Evolutionary conservation across 2,329 filamentous ascomycete genomes (phyloP), one percentile per base, ranked within the genome.

Genomic region (Emydomyces testavorans): DNA sequence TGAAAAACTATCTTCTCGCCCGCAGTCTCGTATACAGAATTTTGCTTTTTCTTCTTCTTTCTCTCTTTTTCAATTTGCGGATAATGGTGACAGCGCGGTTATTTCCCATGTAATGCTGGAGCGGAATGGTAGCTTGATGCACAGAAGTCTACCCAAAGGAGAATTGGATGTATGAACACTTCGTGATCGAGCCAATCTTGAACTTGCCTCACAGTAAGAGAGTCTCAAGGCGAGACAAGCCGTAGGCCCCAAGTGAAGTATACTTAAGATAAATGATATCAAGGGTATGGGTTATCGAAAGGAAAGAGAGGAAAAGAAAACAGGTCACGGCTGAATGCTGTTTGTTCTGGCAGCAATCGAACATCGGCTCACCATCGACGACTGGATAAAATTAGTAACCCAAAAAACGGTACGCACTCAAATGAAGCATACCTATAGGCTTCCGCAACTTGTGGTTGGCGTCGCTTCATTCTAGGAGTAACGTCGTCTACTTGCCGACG

Each of bases 311-410:
- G 23, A 35, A 24, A 18, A 37, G 21, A 23, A 13, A 5, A n/a
- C 6, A 43, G 16, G n/a, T n/a, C n/a, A n/a, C n/a, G n/a, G n/a
- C n/a, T n/a, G 16, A 38, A 32, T 20, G 42, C 21, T 32, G 21
- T 31, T 24, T 15, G n/a, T n/a, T 18, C 15, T 39, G 20, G 35
- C 39, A n/a, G n/a, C n/a, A n/a, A 3, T 39, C 4, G 18, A 24
- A n/a, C 13, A 6, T 18, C 42, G 35, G 21, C 38, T 63, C 57
- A 70, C 67, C 67, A 70, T 39, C 66, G 67, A 49, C 67, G 66
- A 50, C 59, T 58, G 46, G 48, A 49, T 50, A 49, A 47, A 46
- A 53, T 53, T 48, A 54, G 55, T 47, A 48, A 50, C 13, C 18
- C 13, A 28, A 38, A 41, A 23, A 24, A 20, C 4, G 6, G 5